Percentiles rank a stretch among this genome's conserved stretches.
Conservation (phyloP, 2,329 filamentous ascomycete species). For the Apiospora malaysiana region DNA sequence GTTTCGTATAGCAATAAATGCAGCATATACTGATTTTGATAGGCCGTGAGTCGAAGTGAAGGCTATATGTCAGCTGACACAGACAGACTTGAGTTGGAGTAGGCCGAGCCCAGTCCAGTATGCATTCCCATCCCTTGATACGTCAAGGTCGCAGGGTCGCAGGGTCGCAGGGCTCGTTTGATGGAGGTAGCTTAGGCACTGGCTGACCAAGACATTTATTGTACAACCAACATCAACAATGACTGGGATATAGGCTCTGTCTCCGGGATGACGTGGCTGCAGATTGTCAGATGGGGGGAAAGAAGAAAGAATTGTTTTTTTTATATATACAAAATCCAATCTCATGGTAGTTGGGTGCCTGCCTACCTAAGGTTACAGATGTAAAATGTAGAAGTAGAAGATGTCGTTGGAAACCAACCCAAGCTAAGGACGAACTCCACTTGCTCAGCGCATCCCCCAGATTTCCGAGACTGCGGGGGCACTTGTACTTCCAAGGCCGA, state of each 20-base stretch:
- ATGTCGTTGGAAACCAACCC: not conserved
- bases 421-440: not conserved
- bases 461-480: constrained; percentile 10
- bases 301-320: not conserved
- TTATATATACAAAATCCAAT: not conserved
- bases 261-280: not conserved
- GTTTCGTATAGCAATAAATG: not conserved
- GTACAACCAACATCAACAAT: not conserved
- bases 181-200: not conserved
- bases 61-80: constrained; percentile 9
- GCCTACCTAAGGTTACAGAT: not conserved
- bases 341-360: not conserved
- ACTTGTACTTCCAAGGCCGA: not conserved
- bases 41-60: not conserved
- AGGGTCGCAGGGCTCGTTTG: not conserved
- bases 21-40: not conserved
- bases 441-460: not conserved
- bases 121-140: not conserved
- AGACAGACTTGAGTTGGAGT: not conserved
- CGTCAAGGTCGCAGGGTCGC: not conserved
- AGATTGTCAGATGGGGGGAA: not conserved
- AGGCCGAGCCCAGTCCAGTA: not conserved
- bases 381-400: not conserved
- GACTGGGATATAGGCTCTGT: not conserved
- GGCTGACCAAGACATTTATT: not conserved